Percentiles rank a stretch among this genome's conserved stretches.
Conservation (phyloP, 164 flowering plant genomes). For the Vitis labrusca region DNA sequence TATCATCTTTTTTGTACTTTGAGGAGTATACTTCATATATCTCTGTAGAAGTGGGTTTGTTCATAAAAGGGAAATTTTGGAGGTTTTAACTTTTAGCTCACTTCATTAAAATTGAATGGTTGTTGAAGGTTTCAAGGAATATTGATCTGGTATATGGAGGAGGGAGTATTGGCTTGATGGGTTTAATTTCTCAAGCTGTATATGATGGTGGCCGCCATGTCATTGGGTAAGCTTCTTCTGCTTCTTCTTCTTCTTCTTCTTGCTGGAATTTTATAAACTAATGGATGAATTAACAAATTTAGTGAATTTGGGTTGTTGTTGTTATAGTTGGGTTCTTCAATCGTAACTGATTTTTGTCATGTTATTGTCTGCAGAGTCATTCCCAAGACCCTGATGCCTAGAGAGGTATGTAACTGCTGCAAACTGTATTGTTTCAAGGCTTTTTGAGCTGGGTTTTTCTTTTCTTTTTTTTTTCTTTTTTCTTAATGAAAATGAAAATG, state of each 20-base stretch:
- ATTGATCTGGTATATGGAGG: constrained; percentile 60
- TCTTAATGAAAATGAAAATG: not conserved
- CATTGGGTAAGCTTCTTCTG: constrained; percentile 45
- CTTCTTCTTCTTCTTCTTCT: not conserved
- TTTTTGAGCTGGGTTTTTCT: too few relatives aligned
- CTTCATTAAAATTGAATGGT: not conserved
- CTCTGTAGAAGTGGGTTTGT: too few relatives aligned
- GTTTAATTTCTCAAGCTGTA: constrained; percentile 70
- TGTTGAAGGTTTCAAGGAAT: constrained; percentile 40
- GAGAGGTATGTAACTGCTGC: constrained; percentile 38
- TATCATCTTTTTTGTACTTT: too few relatives aligned
- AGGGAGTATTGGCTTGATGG: constrained; percentile 57
- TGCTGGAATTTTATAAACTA: not conserved
- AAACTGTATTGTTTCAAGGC: not conserved
- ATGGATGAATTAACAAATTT: not conserved
- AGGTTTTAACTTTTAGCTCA: too few relatives aligned
- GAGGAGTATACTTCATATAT: too few relatives aligned
- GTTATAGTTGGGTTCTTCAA: constrained; percentile 10
- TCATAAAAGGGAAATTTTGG: too few relatives aligned
- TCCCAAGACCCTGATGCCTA: constrained; percentile 56
- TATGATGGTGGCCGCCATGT: constrained; percentile 78
- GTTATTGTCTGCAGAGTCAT: constrained; percentile 69
- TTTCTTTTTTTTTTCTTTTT: not conserved
- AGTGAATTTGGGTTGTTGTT: not conserved
- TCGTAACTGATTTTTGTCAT: constrained; percentile 32